These are phyloP conservation scores for Erysiphe pulchra DNA, from an alignment of 2,329 filamentous ascomycete species.

Conservation along the genomic window DNA sequence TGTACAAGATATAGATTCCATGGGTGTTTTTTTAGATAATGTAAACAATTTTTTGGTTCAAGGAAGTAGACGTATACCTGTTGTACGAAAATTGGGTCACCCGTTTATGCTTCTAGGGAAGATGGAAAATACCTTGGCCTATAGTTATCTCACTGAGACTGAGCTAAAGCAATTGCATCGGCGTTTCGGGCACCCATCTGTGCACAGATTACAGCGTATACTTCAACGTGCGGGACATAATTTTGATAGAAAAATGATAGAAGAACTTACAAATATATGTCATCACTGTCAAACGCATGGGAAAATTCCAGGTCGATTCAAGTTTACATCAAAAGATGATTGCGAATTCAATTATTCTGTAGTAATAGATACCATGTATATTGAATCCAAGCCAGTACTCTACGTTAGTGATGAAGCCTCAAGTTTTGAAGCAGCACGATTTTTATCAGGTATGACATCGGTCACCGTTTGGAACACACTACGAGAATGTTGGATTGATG, in stretches of 20 bases:
- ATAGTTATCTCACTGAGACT: background rate
- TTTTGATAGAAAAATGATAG: background rate
- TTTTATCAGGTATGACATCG: background rate
- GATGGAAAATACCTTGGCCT: background rate
- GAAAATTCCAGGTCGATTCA: background rate
- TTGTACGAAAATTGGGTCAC: background rate
- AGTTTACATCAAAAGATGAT: background rate
- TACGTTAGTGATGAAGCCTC: constrained; percentile 1
- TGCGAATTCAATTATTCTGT: constrained; percentile 1
- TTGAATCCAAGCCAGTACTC: background rate
- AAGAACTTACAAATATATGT: background rate
- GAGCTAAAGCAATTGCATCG: background rate
- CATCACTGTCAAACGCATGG: background rate
- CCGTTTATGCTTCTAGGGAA: background rate
- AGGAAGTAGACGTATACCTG: background rate
- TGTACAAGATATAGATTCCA: no score
- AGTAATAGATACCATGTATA: constrained; percentile 1
- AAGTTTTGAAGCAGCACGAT: constrained; percentile 1
- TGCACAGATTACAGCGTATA: background rate
- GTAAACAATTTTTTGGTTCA: no score
- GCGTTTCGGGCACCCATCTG: background rate
- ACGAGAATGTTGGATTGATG: constrained; percentile 1
- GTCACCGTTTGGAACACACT: background rate
- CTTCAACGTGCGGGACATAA: background rate
- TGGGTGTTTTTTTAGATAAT: no score